Evolutionary conservation across 345 rosid genomes (phyloP), one percentile per base, ranked within the genome.

Genomic region (Euphorbia pulcherrima): DNA sequence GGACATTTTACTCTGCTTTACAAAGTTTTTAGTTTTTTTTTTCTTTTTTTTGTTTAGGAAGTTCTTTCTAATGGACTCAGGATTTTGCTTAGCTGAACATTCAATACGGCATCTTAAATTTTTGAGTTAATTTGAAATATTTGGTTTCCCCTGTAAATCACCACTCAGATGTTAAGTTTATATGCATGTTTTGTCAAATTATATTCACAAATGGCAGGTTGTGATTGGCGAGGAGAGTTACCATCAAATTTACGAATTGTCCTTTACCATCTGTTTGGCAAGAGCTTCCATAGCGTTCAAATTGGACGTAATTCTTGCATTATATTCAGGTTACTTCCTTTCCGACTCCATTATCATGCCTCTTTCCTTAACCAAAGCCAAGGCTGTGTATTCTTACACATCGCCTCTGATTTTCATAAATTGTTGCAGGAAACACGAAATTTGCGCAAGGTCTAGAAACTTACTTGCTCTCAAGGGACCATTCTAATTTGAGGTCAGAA

Each of bases 391-490:
- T 26, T 41, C 5, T 8, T 24, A 39, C 23, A 21, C 14, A 28
- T 44, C 30, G 20, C 4, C 35, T 59, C 27, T 57, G 16, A 20
- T n/a, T 4, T 35, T 41, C 11, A 21, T 60, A 11, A 40, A 47
- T 78, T 74, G 56, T 65, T 84, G 41, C 90, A 92, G 99, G 97
- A 70, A 84, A 89, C 63, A 33, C 63, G 6, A 83, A 81, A 72
- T 84, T 40, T 72, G 87, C 87, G 3, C 73, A 50, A 8, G 80
- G 87, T 29, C 84, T 94, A 56, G 71, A 88, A 78, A 62, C 80
- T 0, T 94, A 82, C 84, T 79, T 94, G 74, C 69, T 81, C 72
- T 91, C 97, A 1, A 86, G 93, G 77, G 99, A 94, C 54, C 79
- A 77, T 71, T 79, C 78, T 20, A 81, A 64, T 69, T 68, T 94